Conservation (phyloP, 495 filamentous ascomycete species). For the Penicillium desertorum region DNA sequence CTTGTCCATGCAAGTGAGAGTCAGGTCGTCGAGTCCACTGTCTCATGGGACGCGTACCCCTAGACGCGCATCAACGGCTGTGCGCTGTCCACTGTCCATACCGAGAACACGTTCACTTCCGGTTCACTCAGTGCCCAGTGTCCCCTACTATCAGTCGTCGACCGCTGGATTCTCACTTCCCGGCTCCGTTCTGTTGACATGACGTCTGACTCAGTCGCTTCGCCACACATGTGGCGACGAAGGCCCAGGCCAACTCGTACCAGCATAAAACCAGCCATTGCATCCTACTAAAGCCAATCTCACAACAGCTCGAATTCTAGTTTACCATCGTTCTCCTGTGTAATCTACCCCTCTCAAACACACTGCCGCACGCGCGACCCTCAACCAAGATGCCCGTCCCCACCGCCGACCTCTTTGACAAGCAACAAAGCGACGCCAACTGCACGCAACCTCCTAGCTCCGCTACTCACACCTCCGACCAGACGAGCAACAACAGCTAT, state of each 20-base stretch:
- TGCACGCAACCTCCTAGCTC: slow-evolving; percentile 17
- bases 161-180: neutral
- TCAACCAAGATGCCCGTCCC: slow-evolving; percentile 34
- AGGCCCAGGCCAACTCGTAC: neutral
- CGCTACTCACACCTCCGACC: slow-evolving; percentile 6
- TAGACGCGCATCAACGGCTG: too few species aligned
- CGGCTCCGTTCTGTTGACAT: slow-evolving; percentile 12
- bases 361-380: slow-evolving; percentile 3
- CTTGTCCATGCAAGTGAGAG: too few species aligned
- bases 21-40: too few species aligned
- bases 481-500: slow-evolving; percentile 14
- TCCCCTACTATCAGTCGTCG: neutral
- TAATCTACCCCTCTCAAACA: neutral
- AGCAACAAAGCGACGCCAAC: slow-evolving; percentile 15
- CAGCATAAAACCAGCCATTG: neutral
- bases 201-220: slow-evolving; percentile 18
- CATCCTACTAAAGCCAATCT: neutral
- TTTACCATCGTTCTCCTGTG: neutral
- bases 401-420: slow-evolving; percentile 22
- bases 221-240: slow-evolving; percentile 19
- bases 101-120: neutral
- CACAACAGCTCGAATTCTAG: neutral
- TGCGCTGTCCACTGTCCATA: too few species aligned
- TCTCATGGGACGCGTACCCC: too few species aligned
- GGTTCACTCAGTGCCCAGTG: neutral